Evolutionary conservation across 2,329 filamentous ascomycete genomes (phyloP).

Genomic region (Botrytis fabae): DNA sequence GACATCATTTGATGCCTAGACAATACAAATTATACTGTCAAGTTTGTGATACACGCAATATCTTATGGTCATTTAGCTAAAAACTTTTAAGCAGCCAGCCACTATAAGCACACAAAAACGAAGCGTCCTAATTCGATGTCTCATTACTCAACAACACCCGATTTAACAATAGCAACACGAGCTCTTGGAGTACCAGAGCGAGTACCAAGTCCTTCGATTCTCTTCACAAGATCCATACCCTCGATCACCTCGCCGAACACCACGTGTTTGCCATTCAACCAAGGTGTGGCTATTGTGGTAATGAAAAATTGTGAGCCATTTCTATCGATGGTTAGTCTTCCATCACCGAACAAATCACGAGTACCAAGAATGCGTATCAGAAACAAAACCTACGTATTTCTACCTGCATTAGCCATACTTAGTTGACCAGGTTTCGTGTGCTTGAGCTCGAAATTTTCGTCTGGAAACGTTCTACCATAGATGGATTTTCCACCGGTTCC

Average conservation of each 20-base stretch:
- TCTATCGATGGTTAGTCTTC: constrained; percentile 55
- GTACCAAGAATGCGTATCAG: constrained; percentile 25
- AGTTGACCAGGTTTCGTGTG: constrained; percentile 76
- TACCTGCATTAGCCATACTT: constrained; percentile 93
- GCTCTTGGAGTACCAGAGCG: constrained; percentile 54
- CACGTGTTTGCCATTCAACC: constrained; percentile 94
- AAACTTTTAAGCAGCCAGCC: too few species aligned
- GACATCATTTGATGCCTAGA: not conserved
- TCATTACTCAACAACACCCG: constrained; percentile 44
- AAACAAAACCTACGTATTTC: constrained; percentile 75
- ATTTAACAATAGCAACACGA: constrained; percentile 56
- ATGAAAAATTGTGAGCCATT: constrained; percentile 99
- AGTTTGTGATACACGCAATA: not conserved
- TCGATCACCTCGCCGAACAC: constrained; percentile 75
- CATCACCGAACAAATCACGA: not conserved
- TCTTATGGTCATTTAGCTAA: not conserved
- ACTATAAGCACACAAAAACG: not conserved
- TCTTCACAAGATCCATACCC: constrained; percentile 55
- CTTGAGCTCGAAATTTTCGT: constrained; percentile 83
- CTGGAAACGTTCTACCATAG: constrained; percentile 89
- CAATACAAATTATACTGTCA: not conserved
- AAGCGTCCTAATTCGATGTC: not conserved
- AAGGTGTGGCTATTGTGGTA: constrained; percentile 88
- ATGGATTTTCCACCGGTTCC: constrained; percentile 87
- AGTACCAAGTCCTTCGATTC: constrained; percentile 61